phyloP scores from a whole-genome alignment of 1,284 basidiomycete species.

The Heterobasidion parviporum region DNA sequence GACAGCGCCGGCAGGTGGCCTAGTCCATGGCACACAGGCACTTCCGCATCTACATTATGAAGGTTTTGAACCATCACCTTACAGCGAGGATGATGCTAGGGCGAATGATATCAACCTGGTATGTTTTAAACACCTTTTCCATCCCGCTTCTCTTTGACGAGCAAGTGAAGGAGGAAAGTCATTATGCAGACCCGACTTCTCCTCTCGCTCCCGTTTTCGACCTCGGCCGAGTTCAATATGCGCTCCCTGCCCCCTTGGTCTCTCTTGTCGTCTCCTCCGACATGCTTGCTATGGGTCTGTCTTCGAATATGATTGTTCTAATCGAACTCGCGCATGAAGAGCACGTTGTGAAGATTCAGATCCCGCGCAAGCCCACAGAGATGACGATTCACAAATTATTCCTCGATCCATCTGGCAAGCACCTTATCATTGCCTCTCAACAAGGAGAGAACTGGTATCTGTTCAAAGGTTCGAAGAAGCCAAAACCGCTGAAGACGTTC shows the following conservation, averaged over 20 bases:
- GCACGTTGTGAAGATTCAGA: slow-evolving; percentile 70
- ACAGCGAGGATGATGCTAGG: slow-evolving; percentile 39
- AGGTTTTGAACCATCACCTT: slow-evolving; percentile 74
- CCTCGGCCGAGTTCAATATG: slow-evolving; percentile 82
- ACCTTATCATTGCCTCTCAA: slow-evolving; percentile 79
- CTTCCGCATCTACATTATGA: slow-evolving; percentile 69
- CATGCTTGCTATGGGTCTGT: slow-evolving; percentile 75
- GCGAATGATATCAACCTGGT: slow-evolving; percentile 32
- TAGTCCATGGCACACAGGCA: slow-evolving; percentile 24
- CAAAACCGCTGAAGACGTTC: slow-evolving; percentile 70
- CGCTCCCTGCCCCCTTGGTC: slow-evolving; percentile 73
- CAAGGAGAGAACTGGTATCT: slow-evolving; percentile 95
- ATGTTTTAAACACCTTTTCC: slow-evolving; percentile 16
- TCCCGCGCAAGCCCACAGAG: slow-evolving; percentile 65
- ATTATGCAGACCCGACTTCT: slow-evolving; percentile 14
- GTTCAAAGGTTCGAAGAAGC: slow-evolving; percentile 74
- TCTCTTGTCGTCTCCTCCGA: slow-evolving; percentile 81
- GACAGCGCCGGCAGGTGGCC: slow-evolving; percentile 36
- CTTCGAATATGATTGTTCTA: slow-evolving; percentile 72
- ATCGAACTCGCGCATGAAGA: slow-evolving; percentile 82
- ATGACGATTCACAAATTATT: slow-evolving; percentile 75
- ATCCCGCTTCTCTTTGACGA: neutral
- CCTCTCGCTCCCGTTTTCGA: slow-evolving; percentile 67
- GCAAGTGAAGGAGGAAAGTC: slow-evolving; percentile 25
- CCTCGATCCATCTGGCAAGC: slow-evolving; percentile 87